A percentile compares a stretch with the other conserved stretches of the same genome.
Conservation (phyloP, 805 yeast species). For the Saccharomycopsis selenospora region DNA sequence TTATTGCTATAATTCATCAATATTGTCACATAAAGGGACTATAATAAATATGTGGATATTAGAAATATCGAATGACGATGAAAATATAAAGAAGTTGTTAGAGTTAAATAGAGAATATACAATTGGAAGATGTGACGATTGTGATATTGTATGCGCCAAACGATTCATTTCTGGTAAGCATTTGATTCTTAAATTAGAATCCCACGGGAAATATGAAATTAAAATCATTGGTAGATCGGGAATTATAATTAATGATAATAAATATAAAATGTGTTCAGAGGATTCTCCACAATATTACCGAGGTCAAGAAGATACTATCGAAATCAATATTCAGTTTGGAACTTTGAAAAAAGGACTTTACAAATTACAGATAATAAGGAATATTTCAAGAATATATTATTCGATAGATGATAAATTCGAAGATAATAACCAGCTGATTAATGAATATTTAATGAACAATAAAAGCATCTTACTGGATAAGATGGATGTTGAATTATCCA, state of each 20-base stretch:
- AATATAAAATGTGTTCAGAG: background rate
- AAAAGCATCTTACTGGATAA: background rate
- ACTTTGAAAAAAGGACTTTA: slow-evolving; percentile 5
- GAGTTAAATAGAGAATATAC: slow-evolving; percentile 10
- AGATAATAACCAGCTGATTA: background rate
- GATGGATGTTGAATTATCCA: too few relatives aligned
- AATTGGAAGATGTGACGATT: slow-evolving; percentile 8
- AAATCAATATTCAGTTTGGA: slow-evolving; percentile 4
- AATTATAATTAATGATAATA: slow-evolving; percentile 3
- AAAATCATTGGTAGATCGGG: slow-evolving; percentile 8
- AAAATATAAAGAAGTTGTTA: too few relatives aligned
- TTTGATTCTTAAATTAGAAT: background rate
- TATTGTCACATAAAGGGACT: too few relatives aligned
- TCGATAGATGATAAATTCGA: slow-evolving; percentile 8
- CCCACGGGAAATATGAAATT: background rate
- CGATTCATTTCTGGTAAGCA: slow-evolving; percentile 6
- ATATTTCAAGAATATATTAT: slow-evolving; percentile 5
- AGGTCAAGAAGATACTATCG: background rate
- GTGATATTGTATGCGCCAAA: slow-evolving; percentile 4
- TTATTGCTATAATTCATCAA: too few relatives aligned
- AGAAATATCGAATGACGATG: too few relatives aligned
- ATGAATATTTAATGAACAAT: background rate
- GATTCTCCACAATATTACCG: background rate
- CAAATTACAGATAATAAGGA: slow-evolving; percentile 3
- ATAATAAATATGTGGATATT: too few relatives aligned